Conservation (phyloP, 108 stramenopile genomes). For the Pseudonitzschia delicatissima region DNA sequence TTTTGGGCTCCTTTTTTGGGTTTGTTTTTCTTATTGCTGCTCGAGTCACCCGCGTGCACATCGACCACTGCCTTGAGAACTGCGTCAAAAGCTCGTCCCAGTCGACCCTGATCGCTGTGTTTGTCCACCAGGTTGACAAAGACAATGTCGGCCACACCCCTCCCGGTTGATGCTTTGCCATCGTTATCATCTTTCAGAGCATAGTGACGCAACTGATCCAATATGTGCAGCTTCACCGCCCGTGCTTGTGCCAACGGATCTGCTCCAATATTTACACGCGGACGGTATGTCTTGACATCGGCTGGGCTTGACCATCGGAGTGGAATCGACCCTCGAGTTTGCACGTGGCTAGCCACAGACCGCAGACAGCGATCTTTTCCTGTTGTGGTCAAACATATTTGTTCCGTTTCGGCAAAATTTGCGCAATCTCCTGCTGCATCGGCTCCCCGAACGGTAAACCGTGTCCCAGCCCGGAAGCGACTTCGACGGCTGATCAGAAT, state of each 20-base stretch:
- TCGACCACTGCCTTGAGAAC: slow-evolving; percentile 71
- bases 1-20: background rate
- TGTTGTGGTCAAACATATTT: slow-evolving; percentile 53
- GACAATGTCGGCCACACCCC: slow-evolving; percentile 30
- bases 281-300: slow-evolving; percentile 86
- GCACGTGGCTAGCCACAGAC: slow-evolving; percentile 60
- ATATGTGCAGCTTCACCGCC: slow-evolving; percentile 70
- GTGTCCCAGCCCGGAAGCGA: slow-evolving; percentile 88
- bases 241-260: slow-evolving; percentile 74
- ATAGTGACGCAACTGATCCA: slow-evolving; percentile 55
- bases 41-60: slow-evolving; percentile 20
- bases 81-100: slow-evolving; percentile 79
- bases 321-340: slow-evolving; percentile 94
- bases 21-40: slow-evolving; percentile 14
- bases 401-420: slow-evolving; percentile 97
- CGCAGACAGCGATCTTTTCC: background rate
- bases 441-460: slow-evolving; percentile 91
- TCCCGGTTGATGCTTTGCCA: background rate
- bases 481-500: slow-evolving; percentile 87
- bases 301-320: slow-evolving; percentile 91
- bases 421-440: slow-evolving; percentile 90
- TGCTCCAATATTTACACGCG: slow-evolving; percentile 79
- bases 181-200: background rate
- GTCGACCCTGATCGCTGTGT: slow-evolving; percentile 87
- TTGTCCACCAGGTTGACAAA: slow-evolving; percentile 93